Evolutionary conservation across 2,329 filamentous ascomycete genomes (phyloP).

Genomic region (Neospermospora avenae): DNA sequence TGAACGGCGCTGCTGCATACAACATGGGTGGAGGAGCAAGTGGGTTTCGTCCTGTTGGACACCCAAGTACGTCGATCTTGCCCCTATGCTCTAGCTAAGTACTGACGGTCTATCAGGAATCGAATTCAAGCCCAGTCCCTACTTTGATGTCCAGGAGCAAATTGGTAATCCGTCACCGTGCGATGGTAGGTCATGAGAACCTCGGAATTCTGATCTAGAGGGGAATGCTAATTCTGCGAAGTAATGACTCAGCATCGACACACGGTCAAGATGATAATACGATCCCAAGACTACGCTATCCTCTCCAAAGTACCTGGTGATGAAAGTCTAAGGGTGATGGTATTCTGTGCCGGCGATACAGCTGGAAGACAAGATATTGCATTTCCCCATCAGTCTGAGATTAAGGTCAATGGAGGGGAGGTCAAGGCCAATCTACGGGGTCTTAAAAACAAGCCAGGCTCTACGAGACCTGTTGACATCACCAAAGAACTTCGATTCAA

Average conservation of each 20-base stretch:
- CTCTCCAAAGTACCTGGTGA: conserved; percentile 27
- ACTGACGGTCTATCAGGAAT: conserved; percentile 35
- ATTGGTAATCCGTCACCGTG: conserved; percentile 65
- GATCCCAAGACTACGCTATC: conserved; percentile 46
- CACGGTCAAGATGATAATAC: conserved; percentile 55
- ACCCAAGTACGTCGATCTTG: conserved; percentile 10
- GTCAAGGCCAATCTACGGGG: conserved; percentile 92
- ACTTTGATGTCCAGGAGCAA: conserved; percentile 68
- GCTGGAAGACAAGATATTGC: conserved; percentile 69
- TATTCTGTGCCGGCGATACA: conserved; percentile 73
- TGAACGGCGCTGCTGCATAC: conserved; percentile 11
- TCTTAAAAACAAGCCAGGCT: conserved; percentile 92
- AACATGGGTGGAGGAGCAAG: conserved; percentile 17
- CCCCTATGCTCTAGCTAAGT: background rate
- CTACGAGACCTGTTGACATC: conserved; percentile 89
- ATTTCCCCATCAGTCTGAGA: conserved; percentile 89
- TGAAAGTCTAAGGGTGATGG: conserved; percentile 61
- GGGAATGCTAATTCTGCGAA: conserved; percentile 15
- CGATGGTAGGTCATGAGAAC: conserved; percentile 58
- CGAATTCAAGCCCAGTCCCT: conserved; percentile 75
- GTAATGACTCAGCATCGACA: conserved; percentile 37
- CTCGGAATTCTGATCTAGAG: background rate
- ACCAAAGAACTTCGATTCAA: conserved; percentile 71
- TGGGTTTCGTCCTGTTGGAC: conserved; percentile 9
- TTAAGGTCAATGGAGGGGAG: conserved; percentile 85